These are phyloP conservation scores for Bryopsis sp. DNA, from an alignment of 139 green algal species.

Conservation along the genomic window DNA sequence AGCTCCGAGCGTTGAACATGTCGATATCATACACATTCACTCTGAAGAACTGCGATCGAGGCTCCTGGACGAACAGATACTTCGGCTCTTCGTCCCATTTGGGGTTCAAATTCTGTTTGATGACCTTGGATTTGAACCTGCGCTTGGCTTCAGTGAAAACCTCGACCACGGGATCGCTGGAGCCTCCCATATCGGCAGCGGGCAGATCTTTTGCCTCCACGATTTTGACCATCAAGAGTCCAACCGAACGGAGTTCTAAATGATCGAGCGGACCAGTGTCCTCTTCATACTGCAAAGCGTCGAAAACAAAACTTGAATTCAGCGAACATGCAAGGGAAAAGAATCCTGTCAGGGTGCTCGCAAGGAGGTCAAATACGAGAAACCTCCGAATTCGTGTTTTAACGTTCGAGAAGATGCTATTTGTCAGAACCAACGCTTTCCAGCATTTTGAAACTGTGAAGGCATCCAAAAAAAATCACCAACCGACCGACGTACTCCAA, in stretches of 20 bases:
- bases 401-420: too few species aligned
- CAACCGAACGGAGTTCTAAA: slow-evolving; percentile 22
- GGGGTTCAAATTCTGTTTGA: slow-evolving; percentile 27
- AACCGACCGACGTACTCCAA: too few species aligned
- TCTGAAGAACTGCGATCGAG: slow-evolving; percentile 26
- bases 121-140: slow-evolving; percentile 21
- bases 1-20: slow-evolving; percentile 25
- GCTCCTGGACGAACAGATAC: slow-evolving; percentile 32
- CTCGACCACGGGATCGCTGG: slow-evolving; percentile 20
- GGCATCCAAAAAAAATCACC: too few species aligned
- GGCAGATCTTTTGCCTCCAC: slow-evolving; percentile 14
- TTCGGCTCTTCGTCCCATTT: slow-evolving; percentile 26
- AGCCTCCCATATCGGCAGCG: slow-evolving; percentile 2
- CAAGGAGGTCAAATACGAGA: too few species aligned
- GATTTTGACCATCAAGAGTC: slow-evolving; percentile 24
- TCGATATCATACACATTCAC: slow-evolving; percentile 28
- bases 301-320: background rate
- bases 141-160: slow-evolving; percentile 29
- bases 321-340: too few species aligned
- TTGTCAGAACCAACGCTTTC: too few species aligned
- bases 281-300: slow-evolving; percentile 13
- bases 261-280: slow-evolving; percentile 24
- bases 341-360: too few species aligned
- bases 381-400: too few species aligned
- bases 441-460: too few species aligned